These are phyloP conservation scores for Discostella stelligeroides DNA, from an alignment of 108 stramenopile genomes.

Conservation along the genomic window DNA sequence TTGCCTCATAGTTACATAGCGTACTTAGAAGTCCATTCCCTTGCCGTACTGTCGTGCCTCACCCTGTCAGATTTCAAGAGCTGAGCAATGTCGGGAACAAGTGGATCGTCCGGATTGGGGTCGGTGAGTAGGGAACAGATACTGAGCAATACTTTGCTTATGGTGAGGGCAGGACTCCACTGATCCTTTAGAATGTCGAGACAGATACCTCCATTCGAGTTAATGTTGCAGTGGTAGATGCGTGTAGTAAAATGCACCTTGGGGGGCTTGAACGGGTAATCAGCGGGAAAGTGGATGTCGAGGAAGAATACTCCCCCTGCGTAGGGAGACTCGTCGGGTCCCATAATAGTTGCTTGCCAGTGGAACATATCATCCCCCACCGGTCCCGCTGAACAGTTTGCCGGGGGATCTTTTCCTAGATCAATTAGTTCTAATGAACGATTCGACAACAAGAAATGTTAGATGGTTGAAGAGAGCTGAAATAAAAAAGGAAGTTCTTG, in stretches of 20 bases:
- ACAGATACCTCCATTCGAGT: constrained; percentile 98
- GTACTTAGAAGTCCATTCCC: constrained; percentile 96
- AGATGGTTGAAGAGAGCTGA: neutral
- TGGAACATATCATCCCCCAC: constrained; percentile 98
- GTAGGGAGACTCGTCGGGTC: constrained; percentile 97
- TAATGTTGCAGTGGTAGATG: constrained; percentile 99
- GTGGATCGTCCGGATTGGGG: constrained; percentile 98
- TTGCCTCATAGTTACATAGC: constrained; percentile 73
- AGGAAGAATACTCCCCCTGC: constrained; percentile 97
- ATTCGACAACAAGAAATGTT: constrained; percentile 10
- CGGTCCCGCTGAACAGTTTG: constrained; percentile 99
- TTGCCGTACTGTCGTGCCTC: constrained; percentile 90
- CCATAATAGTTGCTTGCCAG: constrained; percentile 99
- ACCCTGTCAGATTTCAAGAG: constrained; percentile 86
- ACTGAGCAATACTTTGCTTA: constrained; percentile 97
- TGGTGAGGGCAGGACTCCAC: constrained; percentile 99
- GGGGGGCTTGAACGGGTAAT: constrained; percentile 97
- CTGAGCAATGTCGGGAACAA: constrained; percentile 98
- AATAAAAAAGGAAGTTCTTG: neutral
- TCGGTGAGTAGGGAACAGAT: constrained; percentile 98
- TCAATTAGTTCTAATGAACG: constrained; percentile 89
- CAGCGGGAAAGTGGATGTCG: constrained; percentile 96
- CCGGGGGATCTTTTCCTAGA: constrained; percentile 98
- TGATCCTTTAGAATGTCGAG: constrained; percentile 99
- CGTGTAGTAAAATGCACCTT: constrained; percentile 97